Conservation (phyloP, 2,329 filamentous ascomycete species). For the Hymenoscyphus occultus region DNA sequence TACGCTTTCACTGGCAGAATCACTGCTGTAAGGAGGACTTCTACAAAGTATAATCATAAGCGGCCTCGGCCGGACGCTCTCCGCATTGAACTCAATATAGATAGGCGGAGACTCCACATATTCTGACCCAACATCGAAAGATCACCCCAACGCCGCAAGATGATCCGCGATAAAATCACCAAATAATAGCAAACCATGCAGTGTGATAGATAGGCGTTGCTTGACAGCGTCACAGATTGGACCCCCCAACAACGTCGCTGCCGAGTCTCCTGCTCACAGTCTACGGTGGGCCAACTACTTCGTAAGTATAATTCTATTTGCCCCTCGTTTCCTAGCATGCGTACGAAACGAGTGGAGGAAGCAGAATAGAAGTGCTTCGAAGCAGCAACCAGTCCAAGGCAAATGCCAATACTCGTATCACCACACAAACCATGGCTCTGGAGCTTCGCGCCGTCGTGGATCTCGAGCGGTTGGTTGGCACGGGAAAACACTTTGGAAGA, state of each 20-base stretch:
- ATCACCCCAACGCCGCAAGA: not conserved
- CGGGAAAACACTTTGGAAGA: not conserved
- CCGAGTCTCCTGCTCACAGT: not conserved
- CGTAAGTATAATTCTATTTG: not conserved
- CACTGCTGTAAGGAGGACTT: not conserved
- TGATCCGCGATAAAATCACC: constrained; percentile 1
- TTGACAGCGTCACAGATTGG: not conserved
- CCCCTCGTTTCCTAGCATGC: not conserved
- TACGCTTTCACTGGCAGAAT: not conserved
- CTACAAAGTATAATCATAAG: not conserved
- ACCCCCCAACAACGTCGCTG: not conserved
- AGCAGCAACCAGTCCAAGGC: not conserved
- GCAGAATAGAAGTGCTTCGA: not conserved
- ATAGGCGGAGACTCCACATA: not conserved
- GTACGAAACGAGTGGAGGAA: not conserved
- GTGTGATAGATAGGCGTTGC: constrained; percentile 1
- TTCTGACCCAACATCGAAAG: not conserved
- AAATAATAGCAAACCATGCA: not conserved
- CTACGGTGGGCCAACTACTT: not conserved
- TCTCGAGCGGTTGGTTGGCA: not conserved
- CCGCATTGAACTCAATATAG: not conserved
- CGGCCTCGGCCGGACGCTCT: not conserved
- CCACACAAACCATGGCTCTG: constrained; percentile 2
- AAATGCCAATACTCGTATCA: not conserved
- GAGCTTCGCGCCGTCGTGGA: constrained; percentile 4